Evolutionary conservation across 2,329 filamentous ascomycete genomes (phyloP).

Genomic region (Thelonectria discophora): DNA sequence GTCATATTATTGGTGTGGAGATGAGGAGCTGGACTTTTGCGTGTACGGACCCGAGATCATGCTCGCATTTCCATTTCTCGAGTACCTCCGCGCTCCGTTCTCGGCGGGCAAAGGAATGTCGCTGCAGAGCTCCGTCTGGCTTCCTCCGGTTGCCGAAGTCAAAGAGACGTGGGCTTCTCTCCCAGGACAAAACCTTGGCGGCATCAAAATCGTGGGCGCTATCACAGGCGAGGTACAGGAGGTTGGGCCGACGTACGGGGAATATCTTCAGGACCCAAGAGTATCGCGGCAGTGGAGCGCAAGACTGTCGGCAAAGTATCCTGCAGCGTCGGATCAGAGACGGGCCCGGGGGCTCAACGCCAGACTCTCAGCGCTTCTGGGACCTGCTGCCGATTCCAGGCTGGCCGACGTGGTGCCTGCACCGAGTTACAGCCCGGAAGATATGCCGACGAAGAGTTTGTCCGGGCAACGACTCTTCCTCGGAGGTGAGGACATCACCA

Average conservation of each 20-base stretch:
- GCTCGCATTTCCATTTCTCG: neutral
- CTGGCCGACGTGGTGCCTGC: neutral
- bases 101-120: neutral
- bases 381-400: neutral
- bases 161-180: neutral
- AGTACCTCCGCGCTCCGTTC: neutral
- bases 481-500: neutral
- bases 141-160: neutral
- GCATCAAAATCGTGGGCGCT: neutral
- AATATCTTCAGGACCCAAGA: neutral
- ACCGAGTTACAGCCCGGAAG: neutral
- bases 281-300: neutral
- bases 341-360: neutral
- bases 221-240: neutral
- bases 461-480: neutral
- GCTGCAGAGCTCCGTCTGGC: neutral
- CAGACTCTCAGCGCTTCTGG: neutral
- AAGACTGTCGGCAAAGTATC: neutral
- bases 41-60: neutral
- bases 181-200: neutral
- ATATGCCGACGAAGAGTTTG: neutral
- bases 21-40: neutral
- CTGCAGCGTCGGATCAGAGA: neutral
- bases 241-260: neutral
- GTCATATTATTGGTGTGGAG: neutral